phyloP scores from a whole-genome alignment of 768 basidiomycete genomes.

The Amanita phalloides region DNA sequence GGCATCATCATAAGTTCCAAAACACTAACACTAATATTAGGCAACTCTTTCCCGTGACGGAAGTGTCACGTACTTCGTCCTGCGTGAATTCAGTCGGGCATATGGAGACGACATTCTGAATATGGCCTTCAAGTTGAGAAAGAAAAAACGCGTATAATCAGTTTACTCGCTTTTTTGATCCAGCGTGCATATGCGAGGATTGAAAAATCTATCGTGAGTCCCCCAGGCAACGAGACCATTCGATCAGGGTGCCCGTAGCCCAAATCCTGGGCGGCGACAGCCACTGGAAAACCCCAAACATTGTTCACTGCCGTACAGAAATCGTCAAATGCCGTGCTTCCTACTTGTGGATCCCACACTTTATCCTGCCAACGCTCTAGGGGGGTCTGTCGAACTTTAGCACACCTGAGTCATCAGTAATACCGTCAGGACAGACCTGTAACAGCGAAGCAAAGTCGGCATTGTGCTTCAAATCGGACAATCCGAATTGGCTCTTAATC shows the following conservation, averaged over 20 bases:
- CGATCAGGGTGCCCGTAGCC: slow-evolving; percentile 40
- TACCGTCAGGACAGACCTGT: slow-evolving; percentile 24
- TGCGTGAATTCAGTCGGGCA: slow-evolving; percentile 36
- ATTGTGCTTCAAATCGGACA: slow-evolving; percentile 55
- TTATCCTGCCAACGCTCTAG: slow-evolving; percentile 73
- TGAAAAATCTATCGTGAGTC: slow-evolving; percentile 45
- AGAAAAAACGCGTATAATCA: background rate
- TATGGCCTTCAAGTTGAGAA: background rate
- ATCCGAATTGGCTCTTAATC: slow-evolving; percentile 72
- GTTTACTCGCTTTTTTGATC: slow-evolving; percentile 49
- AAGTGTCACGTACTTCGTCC: slow-evolving; percentile 21
- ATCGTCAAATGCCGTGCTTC: slow-evolving; percentile 50
- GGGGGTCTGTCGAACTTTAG: slow-evolving; percentile 33
- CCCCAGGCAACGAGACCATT: slow-evolving; percentile 34
- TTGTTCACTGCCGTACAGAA: slow-evolving; percentile 49
- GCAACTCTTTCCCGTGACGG: background rate
- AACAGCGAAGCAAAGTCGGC: slow-evolving; percentile 74
- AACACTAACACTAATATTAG: slow-evolving; percentile 46
- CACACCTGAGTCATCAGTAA: background rate
- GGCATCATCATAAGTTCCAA: slow-evolving; percentile 68
- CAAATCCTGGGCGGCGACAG: slow-evolving; percentile 12
- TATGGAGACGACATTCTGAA: slow-evolving; percentile 41
- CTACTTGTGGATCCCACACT: slow-evolving; percentile 76
- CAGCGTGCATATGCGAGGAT: slow-evolving; percentile 69
- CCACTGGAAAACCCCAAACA: slow-evolving; percentile 11